Conservation (phyloP, 257 asterid species). For the Solanum chmielewskii region DNA sequence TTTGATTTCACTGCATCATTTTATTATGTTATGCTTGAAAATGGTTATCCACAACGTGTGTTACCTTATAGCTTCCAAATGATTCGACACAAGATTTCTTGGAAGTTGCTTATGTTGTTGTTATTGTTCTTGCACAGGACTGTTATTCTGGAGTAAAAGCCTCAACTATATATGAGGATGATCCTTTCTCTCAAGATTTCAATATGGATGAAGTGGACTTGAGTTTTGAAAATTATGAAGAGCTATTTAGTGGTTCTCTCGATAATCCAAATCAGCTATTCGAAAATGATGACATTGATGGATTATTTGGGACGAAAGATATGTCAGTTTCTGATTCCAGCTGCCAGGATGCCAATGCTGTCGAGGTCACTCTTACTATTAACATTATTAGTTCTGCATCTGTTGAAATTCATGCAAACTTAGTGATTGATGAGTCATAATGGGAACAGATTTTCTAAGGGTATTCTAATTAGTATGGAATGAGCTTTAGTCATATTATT, state of each 20-base stretch:
- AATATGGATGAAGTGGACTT: conserved; percentile 63
- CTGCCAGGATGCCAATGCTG: conserved; percentile 22
- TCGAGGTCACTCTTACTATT: neutral
- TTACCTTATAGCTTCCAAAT: neutral
- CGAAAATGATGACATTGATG: conserved; percentile 46
- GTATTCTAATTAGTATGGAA: neutral
- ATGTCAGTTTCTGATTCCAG: conserved; percentile 40
- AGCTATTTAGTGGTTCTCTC: conserved; percentile 48
- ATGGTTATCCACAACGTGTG: neutral
- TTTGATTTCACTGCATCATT: neutral
- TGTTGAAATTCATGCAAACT: neutral
- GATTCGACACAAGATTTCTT: neutral
- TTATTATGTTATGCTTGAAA: neutral
- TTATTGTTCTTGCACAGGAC: conserved; percentile 29
- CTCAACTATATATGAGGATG: conserved; percentile 22
- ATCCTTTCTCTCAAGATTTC: conserved; percentile 40
- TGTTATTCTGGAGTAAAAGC: conserved; percentile 37
- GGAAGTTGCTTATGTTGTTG: conserved; percentile 2
- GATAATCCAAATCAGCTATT: conserved; percentile 43
- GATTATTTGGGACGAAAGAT: conserved; percentile 40
- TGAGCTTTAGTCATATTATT: neutral
- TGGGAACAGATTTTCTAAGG: neutral
- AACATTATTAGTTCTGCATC: neutral
- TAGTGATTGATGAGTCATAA: neutral
- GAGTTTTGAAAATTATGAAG: conserved; percentile 60